A percentile compares a stretch with the other conserved stretches of the same genome.
These are phyloP conservation scores for Besnoitia besnoiti DNA, from an alignment of 169 alveolate genomes.

Conservation along the genomic window DNA sequence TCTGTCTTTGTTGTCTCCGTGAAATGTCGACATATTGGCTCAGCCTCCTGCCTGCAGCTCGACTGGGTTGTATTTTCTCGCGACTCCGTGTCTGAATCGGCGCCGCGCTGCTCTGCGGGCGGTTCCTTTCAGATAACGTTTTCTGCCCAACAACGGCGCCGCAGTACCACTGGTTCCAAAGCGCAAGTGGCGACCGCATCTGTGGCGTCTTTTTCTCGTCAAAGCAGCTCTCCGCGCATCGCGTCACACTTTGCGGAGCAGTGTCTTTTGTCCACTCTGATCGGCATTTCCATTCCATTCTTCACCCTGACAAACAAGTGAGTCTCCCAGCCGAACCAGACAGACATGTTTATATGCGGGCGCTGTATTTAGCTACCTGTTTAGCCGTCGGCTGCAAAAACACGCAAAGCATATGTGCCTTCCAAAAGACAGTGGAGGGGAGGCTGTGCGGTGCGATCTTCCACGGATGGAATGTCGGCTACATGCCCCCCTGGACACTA, in stretches of 20 bases:
- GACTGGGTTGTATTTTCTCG: not conserved
- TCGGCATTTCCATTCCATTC: too few relatives aligned
- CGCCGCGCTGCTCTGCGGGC: not conserved
- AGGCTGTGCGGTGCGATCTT: too few relatives aligned
- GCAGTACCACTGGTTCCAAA: not conserved
- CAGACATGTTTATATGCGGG: too few relatives aligned
- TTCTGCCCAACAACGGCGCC: conserved; percentile 6
- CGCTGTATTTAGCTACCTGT: too few relatives aligned
- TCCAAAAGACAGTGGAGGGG: too few relatives aligned
- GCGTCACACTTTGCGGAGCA: not conserved
- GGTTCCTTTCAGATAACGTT: not conserved
- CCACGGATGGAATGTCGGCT: too few relatives aligned
- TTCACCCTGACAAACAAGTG: too few relatives aligned
- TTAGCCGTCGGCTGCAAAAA: too few relatives aligned
- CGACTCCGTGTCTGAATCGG: not conserved
- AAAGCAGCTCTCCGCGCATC: not conserved
- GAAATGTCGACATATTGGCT: not conserved
- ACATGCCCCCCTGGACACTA: too few relatives aligned
- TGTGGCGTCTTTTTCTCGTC: not conserved
- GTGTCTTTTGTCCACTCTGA: not conserved
- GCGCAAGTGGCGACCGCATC: not conserved
- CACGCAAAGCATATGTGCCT: too few relatives aligned
- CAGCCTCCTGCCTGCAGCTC: not conserved
- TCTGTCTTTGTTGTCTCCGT: not conserved
- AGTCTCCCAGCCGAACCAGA: too few relatives aligned